Conservation (phyloP, 305 asterid species). For the Fraxinus greggii region DNA sequence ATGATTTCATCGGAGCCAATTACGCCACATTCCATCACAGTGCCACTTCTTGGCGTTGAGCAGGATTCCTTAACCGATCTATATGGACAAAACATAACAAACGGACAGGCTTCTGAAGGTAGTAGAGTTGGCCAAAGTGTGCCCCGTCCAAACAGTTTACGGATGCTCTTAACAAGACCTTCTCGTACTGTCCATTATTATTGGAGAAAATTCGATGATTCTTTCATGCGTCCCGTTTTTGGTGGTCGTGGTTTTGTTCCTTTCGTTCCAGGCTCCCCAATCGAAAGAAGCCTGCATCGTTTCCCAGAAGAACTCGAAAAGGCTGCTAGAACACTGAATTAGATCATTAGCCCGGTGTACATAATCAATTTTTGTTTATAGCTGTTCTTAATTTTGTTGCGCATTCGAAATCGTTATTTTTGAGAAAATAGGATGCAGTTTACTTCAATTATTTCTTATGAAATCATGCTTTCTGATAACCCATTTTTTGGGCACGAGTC, state of each 20-base stretch:
- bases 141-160: constrained; percentile 65
- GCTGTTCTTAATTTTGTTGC: constrained; percentile 6
- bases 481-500: background rate
- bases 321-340: constrained; percentile 8
- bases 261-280: constrained; percentile 77
- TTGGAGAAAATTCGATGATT: constrained; percentile 82
- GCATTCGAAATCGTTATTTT: background rate
- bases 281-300: constrained; percentile 38
- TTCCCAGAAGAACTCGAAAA: constrained; percentile 33
- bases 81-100: constrained; percentile 21
- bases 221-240: constrained; percentile 90
- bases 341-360: constrained; percentile 13
- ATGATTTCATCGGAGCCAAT: constrained; percentile 59
- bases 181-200: constrained; percentile 77
- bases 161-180: constrained; percentile 77
- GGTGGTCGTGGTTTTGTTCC: constrained; percentile 96
- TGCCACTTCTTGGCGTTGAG: constrained; percentile 62
- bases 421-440: background rate
- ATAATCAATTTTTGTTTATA: constrained; percentile 17
- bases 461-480: background rate
- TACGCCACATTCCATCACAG: constrained; percentile 51
- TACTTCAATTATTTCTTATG: background rate
- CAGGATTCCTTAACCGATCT: constrained; percentile 51
- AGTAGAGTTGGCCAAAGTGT: constrained; percentile 30
- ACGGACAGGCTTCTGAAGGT: constrained; percentile 43